Evolutionary conservation across 192 early-diverging fungal genomes (phyloP), one percentile per base, ranked within the genome.

Genomic region (Phycomyces nitens): DNA sequence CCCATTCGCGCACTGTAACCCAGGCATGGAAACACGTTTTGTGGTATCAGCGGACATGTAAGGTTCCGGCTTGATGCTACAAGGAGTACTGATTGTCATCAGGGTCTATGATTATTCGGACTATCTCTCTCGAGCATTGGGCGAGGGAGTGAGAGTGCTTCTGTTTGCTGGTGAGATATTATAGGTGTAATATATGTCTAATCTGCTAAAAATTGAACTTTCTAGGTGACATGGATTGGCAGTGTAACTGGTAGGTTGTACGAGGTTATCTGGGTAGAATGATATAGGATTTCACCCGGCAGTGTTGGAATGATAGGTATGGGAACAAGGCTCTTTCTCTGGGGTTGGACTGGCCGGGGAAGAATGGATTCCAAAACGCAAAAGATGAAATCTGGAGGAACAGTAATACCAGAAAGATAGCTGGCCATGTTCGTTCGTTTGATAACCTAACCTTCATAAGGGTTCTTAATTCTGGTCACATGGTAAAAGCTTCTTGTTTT

Each of bases 271-370:
- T 52, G 11, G 14, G 40, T 27, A 21, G 18, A 41, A n/a, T 50
- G 23, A 53, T 34, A 34, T 55, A 60, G 2, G 0, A 22, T 43
- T 22, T 53, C 14, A 24, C 43, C 58, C 44, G n/a, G 71, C 11
- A 5, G 2, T 9, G 20, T 24, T n/a, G 9, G 5, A 9, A 42
- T 14, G 29, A 53, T 34, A 52, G 74, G 80, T 78, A 82, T 64
- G 88, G 91, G 60, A 97, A 96, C 86, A 91, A 94, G 83, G 92
- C 89, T 0, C 96, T 94, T 94, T 76, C 89, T 8, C 69, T 89
- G 21, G 87, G 82, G n/a, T 77, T 98, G 21, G 84, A 90, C 49
- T 98, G 96, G 96, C 70, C 76, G 50, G 91, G 92, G 38, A 82
- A 86, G 70, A 55, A 74, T 1, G 86, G 75, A 12, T 93, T 92